Conservation (phyloP, 148 eudicot genomes). For the Chenopodium formosanum region DNA sequence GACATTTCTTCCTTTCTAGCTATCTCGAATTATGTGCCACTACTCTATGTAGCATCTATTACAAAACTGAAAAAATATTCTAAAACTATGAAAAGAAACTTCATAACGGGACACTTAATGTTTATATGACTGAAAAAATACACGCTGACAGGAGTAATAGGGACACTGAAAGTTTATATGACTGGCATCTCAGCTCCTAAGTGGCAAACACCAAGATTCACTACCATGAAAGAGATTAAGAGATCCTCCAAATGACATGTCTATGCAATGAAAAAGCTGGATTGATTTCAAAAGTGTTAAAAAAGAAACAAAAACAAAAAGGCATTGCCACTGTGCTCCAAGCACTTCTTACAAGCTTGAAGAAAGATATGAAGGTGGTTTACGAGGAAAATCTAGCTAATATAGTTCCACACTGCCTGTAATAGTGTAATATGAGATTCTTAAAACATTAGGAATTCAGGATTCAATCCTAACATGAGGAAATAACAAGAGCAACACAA, state of each 20-base stretch:
- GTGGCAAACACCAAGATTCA: neutral
- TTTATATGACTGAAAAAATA: neutral
- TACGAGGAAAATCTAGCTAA: neutral
- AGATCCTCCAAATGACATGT: neutral
- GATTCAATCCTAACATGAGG: too few relatives aligned
- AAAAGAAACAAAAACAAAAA: neutral
- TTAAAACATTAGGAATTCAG: neutral
- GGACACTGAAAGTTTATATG: neutral
- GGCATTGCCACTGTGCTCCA: neutral
- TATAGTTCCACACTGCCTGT: neutral
- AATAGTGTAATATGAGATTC: neutral
- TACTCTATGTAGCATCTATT: too few relatives aligned
- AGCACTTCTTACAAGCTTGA: neutral
- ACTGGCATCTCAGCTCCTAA: neutral
- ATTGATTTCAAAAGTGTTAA: neutral
- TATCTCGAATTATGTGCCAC: too few relatives aligned
- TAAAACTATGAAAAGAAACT: neutral
- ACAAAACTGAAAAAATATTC: too few relatives aligned
- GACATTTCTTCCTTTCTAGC: too few relatives aligned
- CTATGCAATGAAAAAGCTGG: neutral
- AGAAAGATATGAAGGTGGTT: neutral
- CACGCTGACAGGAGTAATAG: neutral
- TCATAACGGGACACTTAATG: neutral
- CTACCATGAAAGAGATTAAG: neutral
- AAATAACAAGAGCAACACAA: neutral